phyloP scores from a whole-genome alignment of 2,329 filamentous ascomycete genomes.

The Arthrobotrys sphaeroides region DNA sequence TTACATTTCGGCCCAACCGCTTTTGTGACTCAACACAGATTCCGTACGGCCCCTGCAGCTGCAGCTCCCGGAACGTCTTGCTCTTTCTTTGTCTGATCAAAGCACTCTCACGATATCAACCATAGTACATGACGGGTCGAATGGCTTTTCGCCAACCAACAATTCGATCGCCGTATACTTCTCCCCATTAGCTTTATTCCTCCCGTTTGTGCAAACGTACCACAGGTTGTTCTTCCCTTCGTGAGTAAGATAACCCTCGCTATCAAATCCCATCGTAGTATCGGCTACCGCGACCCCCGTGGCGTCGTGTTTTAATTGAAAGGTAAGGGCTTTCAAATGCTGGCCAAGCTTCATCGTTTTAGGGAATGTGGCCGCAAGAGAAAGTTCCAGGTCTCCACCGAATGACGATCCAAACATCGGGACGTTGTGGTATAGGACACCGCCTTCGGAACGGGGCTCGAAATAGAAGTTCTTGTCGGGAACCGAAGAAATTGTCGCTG shows the following conservation, averaged over 20 bases:
- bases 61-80: too few species aligned
- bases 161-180: conserved; percentile 38
- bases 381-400: not conserved
- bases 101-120: conserved; percentile 7
- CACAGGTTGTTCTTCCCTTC: conserved; percentile 25
- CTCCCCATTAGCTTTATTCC: not conserved
- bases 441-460: conserved; percentile 17
- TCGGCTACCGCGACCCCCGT: conserved; percentile 1
- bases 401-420: conserved; percentile 19
- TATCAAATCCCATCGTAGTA: conserved; percentile 38
- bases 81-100: not conserved
- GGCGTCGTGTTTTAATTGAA: conserved; percentile 21
- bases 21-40: too few species aligned
- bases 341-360: conserved; percentile 18
- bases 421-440: conserved; percentile 35
- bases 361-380: conserved; percentile 32
- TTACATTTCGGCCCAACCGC: too few species aligned
- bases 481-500: conserved; percentile 12
- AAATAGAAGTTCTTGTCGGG: conserved; percentile 33
- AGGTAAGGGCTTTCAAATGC: conserved; percentile 32
- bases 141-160: conserved; percentile 19
- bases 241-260: conserved; percentile 26
- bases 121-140: conserved; percentile 21
- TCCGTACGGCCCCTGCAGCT: too few species aligned
- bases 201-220: conserved; percentile 29